phyloP scores from a whole-genome alignment of 306 rosid genomes.

The Vigna angularis region DNA sequence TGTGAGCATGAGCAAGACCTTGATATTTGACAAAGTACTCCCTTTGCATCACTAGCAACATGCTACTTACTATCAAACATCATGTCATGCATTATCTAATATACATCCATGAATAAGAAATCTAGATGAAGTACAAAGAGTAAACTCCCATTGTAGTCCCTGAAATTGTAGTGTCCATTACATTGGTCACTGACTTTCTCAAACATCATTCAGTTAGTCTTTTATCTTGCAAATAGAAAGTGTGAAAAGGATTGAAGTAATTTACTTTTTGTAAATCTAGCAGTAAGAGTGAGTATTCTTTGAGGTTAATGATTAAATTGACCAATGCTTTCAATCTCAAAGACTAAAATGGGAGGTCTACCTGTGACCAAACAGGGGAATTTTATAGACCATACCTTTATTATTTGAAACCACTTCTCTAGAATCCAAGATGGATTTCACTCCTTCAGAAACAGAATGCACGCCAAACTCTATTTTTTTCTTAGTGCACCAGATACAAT shows the following conservation, averaged over 20 bases:
- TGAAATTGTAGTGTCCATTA: not conserved
- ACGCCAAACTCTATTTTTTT: constrained; percentile 48
- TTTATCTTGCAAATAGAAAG: not conserved
- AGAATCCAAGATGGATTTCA: constrained; percentile 45
- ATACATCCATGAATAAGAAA: constrained; percentile 24
- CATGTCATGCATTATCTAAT: constrained; percentile 10
- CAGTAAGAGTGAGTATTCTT: not conserved
- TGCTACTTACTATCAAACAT: constrained; percentile 21
- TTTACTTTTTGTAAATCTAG: not conserved
- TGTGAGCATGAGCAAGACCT: constrained; percentile 57
- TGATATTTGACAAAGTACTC: constrained; percentile 54
- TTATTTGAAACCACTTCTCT: constrained; percentile 42
- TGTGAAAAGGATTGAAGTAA: not conserved
- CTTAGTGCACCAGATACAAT: constrained; percentile 45
- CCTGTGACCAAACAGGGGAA: not conserved
- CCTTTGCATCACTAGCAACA: constrained; percentile 46
- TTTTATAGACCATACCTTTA: constrained; percentile 35
- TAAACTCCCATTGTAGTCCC: not conserved
- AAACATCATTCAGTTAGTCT: not conserved
- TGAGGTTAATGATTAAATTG: not conserved
- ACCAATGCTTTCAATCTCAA: not conserved
- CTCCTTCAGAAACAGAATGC: constrained; percentile 53
- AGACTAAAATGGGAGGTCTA: not conserved
- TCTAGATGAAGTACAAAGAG: constrained; percentile 12
- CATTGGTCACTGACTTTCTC: not conserved